phyloP scores from a whole-genome alignment of 345 rosid species.

The Syzygium aqueum region DNA sequence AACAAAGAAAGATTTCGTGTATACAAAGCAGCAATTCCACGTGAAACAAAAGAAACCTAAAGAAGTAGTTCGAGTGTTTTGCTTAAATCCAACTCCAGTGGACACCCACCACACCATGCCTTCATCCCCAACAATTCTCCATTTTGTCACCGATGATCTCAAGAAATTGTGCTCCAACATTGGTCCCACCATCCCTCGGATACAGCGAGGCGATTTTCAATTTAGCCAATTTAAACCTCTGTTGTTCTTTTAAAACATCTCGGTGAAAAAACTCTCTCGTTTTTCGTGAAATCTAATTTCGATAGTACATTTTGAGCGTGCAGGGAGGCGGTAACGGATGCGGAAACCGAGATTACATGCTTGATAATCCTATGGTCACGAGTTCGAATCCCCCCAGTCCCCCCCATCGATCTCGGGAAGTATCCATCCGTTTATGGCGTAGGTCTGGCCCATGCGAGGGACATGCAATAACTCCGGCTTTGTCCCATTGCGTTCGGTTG shows the following conservation, averaged over 20 bases:
- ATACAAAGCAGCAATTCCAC: background rate
- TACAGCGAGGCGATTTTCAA: background rate
- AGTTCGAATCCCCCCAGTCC: background rate
- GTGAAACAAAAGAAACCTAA: background rate
- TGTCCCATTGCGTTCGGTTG: background rate
- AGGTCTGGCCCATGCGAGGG: background rate
- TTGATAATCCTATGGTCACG: background rate
- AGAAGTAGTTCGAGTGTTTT: background rate
- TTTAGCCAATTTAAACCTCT: background rate
- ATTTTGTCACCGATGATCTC: background rate
- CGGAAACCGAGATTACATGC: background rate
- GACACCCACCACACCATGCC: background rate
- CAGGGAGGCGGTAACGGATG: accelerated
- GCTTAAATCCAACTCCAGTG: conserved; percentile 5
- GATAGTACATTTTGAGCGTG: accelerated
- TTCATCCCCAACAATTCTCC: background rate
- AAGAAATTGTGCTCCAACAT: background rate
- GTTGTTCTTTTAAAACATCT: background rate
- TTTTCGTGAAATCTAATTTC: background rate
- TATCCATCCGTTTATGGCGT: background rate
- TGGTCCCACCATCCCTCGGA: background rate
- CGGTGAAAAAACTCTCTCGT: too few relatives aligned
- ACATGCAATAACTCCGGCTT: background rate
- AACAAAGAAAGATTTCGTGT: background rate
- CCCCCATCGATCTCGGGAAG: background rate